phyloP scores from a whole-genome alignment of 2,329 filamentous ascomycete genomes.

The Sphaerulina vaccinii region DNA sequence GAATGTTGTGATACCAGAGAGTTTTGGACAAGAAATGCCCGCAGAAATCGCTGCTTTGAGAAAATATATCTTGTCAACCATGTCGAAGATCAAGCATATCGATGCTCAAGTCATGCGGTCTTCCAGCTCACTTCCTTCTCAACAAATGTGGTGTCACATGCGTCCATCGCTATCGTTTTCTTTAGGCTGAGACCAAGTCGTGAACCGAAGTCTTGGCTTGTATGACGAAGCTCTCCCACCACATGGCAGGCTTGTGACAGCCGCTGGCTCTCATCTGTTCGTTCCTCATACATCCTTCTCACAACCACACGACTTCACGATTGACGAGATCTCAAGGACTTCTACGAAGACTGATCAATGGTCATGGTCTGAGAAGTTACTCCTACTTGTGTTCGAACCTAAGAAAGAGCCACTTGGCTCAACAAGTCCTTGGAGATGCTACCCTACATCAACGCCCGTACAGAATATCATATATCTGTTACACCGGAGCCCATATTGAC shows the following conservation, averaged over 20 bases:
- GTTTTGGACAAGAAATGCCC: neutral
- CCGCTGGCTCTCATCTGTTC: neutral
- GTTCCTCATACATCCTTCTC: neutral
- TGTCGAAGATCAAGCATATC: neutral
- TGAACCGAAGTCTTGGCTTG: neutral
- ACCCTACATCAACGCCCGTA: conserved; percentile 63
- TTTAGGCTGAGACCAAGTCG: neutral
- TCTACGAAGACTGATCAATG: neutral
- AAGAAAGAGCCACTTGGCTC: conserved; percentile 11
- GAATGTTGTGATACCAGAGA: conserved; percentile 18
- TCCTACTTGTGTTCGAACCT: neutral
- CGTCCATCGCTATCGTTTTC: neutral
- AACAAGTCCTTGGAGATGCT: conserved; percentile 49
- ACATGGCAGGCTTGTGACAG: too few relatives aligned
- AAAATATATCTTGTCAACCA: neutral
- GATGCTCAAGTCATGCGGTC: neutral
- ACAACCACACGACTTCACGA: neutral
- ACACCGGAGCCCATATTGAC: conserved; percentile 19
- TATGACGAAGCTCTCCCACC: neutral
- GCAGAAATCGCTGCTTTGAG: neutral
- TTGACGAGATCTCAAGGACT: too few relatives aligned
- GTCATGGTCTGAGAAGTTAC: neutral
- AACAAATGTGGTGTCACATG: neutral
- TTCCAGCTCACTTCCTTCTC: neutral
- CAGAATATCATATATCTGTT: conserved; percentile 26